These are phyloP conservation scores for Aspergillus brasiliensis DNA, from an alignment of 2,329 filamentous ascomycete genomes.

Conservation along the genomic window DNA sequence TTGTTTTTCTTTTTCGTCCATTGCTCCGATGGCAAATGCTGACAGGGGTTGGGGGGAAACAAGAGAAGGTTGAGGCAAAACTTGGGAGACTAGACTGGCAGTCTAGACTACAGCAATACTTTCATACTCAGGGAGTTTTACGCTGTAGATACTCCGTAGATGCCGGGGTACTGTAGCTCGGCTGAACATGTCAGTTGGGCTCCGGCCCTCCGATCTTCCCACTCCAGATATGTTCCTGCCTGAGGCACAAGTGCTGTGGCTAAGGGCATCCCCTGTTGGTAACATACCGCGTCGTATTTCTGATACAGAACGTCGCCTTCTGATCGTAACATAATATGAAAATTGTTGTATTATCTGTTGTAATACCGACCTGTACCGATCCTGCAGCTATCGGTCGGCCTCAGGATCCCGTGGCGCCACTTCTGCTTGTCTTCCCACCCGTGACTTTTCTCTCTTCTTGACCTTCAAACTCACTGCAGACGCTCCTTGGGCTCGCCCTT, in stretches of 20 bases:
- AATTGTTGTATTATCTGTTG: neutral
- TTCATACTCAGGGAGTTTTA: neutral
- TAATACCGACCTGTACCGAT: neutral
- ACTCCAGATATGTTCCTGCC: neutral
- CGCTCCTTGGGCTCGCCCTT: constrained; percentile 1
- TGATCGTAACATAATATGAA: too few relatives aligned
- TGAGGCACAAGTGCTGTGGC: neutral
- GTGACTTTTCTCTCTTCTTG: constrained; percentile 15
- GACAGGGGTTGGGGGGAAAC: neutral
- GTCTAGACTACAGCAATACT: neutral
- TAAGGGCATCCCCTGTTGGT: neutral
- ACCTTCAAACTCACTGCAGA: neutral
- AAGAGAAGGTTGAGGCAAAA: neutral
- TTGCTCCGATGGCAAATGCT: constrained; percentile 1
- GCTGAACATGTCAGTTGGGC: neutral
- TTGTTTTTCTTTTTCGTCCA: neutral
- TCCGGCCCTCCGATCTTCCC: neutral
- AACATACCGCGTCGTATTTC: neutral
- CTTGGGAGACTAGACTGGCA: neutral
- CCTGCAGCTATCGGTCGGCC: constrained; percentile 7
- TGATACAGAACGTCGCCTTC: neutral
- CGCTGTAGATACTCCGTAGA: neutral
- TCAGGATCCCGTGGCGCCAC: constrained; percentile 16
- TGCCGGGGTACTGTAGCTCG: neutral
- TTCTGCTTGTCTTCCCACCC: neutral